Conservation (phyloP, 2,329 filamentous ascomycete species). For the Hypoxylon sp. region DNA sequence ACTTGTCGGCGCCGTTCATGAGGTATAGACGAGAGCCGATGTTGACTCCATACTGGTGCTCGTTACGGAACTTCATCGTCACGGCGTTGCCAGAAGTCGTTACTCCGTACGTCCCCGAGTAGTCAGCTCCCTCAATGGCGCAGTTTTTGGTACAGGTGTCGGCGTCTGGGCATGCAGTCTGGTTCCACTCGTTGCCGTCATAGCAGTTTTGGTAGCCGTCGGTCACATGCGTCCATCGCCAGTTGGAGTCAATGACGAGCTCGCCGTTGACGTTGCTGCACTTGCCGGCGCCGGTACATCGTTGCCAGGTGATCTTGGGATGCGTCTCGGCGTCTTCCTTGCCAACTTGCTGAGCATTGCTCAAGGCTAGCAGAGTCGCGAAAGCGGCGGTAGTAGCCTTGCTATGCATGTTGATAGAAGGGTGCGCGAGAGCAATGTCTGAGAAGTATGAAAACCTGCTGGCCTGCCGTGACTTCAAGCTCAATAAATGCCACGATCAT, state of each 20-base stretch:
- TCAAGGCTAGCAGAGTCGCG: conserved; percentile 55
- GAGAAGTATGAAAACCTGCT: conserved; percentile 4
- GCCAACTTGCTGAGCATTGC: conserved; percentile 60
- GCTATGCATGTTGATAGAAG: conserved; percentile 24
- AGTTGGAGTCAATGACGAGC: conserved; percentile 66
- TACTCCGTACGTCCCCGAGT: conserved; percentile 62
- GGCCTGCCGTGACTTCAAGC: conserved; percentile 7
- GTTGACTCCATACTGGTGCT: conserved; percentile 54
- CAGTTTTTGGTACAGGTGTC: conserved; percentile 59
- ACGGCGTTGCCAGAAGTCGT: conserved; percentile 61
- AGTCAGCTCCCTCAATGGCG: conserved; percentile 61
- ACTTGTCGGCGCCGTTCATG: conserved; percentile 67
- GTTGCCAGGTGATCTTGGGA: conserved; percentile 62
- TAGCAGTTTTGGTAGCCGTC: conserved; percentile 62
- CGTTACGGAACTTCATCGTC: conserved; percentile 65
- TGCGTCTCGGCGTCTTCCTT: conserved; percentile 58
- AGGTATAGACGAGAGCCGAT: conserved; percentile 69
- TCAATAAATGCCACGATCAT: conserved; percentile 7
- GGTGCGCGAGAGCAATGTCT: neutral
- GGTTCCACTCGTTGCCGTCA: conserved; percentile 59
- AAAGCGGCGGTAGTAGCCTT: conserved; percentile 46
- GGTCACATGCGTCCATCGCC: conserved; percentile 64
- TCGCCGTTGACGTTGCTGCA: conserved; percentile 60
- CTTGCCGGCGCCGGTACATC: conserved; percentile 59
- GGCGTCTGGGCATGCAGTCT: conserved; percentile 54